These are phyloP conservation scores for Endocladia muricata DNA, from an alignment of 31 red algal species.

Conservation along the genomic window DNA sequence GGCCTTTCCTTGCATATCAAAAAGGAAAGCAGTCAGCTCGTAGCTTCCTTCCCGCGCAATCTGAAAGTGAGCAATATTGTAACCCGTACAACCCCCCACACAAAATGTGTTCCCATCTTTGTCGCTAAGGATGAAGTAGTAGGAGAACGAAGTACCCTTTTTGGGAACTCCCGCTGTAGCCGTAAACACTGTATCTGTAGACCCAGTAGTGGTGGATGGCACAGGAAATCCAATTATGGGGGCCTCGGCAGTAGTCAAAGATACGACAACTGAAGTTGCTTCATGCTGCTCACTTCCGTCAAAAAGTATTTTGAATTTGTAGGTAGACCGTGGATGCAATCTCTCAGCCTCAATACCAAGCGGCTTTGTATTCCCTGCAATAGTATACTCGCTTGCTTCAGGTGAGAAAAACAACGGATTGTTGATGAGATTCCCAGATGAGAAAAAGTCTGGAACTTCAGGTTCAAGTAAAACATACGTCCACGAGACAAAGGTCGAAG, in stretches of 20 bases:
- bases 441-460: conserved; percentile 41
- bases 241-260: conserved; percentile 36
- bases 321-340: conserved; percentile 44
- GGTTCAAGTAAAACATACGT: conserved; percentile 55
- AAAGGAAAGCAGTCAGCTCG: conserved; percentile 34
- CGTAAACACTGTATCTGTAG: conserved; percentile 38
- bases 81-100: conserved; percentile 67
- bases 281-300: conserved; percentile 28
- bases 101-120: conserved; percentile 37
- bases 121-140: conserved; percentile 67
- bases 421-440: conserved; percentile 43
- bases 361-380: conserved; percentile 51
- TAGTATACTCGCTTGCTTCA: conserved; percentile 31
- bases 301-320: conserved; percentile 53
- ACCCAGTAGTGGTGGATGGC: conserved; percentile 44
- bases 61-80: conserved; percentile 52
- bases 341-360: conserved; percentile 53
- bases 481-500: conserved; percentile 38
- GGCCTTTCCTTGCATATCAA: conserved; percentile 69
- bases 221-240: conserved; percentile 36
- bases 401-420: conserved; percentile 46
- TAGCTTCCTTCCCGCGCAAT: conserved; percentile 53
- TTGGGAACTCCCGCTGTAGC: conserved; percentile 49
- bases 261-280: conserved; percentile 41
- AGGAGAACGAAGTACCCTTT: conserved; percentile 30